Evolutionary conservation across 352 stramenopile genomes (phyloP), one percentile per base, ranked within the genome.

Genomic region (Pythium phragmiticola): DNA sequence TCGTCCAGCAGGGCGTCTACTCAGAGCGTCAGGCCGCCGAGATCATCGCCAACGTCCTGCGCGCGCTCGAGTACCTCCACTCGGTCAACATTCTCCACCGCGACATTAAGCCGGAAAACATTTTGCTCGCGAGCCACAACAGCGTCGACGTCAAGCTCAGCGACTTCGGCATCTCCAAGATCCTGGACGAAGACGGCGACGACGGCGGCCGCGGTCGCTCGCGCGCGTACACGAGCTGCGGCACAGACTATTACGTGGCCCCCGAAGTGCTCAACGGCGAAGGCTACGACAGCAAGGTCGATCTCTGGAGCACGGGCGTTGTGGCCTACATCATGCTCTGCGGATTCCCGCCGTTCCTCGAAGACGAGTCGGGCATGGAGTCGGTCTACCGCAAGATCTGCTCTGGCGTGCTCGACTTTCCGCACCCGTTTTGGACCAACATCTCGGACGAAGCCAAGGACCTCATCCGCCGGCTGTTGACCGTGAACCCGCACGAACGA

Each of bases 321-420:
- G 87, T 95, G 16, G 76, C 91, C 47, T 95, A 95, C 70, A 94
- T 95, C 68, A 95, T 95, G 86, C 77, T 94, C 23, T 94, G 84
- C 33, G 84, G 84, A 3, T 92, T 94, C 51, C 87, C 84, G 59
- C 84, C 87, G 47, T 95, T 94, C 60, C 66, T 81, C 36, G 83
- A 94, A 66, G 85, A 95, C 68, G 87, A 95, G 53, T 83, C 82
- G 50, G 84, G 78, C 21, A 73, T 95, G 45, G 87, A 92, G 65
- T 90, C 84, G 14, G 84, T 93, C 59, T 93, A 94, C 61, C 73
- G 85, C 28, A 92, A 95, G 76, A 95, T 95, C 60, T 80, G 78
- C 41, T 90, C 84, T 12, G 83, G 84, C 46, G 77, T 74, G 50
- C 71, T 95, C 26, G 84, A 94, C 28, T 94, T 95, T 51, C 82